phyloP scores from a whole-genome alignment of 2,329 filamentous ascomycete species.

The Fonsecaea monophora region DNA sequence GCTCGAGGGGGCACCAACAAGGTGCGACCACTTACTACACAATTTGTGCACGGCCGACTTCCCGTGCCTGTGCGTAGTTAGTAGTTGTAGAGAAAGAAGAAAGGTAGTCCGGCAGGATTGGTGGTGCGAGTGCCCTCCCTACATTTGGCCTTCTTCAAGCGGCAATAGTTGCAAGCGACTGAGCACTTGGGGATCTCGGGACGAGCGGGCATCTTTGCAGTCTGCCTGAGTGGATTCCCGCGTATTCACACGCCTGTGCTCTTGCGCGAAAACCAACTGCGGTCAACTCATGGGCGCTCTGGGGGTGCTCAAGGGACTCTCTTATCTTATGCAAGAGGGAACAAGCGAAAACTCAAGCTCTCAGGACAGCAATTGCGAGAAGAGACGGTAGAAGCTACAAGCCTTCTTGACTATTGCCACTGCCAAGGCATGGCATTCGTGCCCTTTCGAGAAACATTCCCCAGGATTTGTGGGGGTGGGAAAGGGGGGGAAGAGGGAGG shows the following conservation, averaged over 20 bases:
- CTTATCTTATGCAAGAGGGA: not conserved
- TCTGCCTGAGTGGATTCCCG: not conserved
- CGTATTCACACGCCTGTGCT: not conserved
- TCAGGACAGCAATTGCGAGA: too few relatives aligned
- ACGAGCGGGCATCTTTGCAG: not conserved
- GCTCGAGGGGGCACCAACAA: not conserved
- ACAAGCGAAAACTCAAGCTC: too few relatives aligned
- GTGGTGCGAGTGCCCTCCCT: not conserved
- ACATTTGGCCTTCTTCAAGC: conserved; percentile 7
- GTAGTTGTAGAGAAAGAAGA: not conserved
- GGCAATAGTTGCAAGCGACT: not conserved
- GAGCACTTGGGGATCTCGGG: not conserved
- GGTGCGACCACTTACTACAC: not conserved
- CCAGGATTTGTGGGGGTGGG: too few relatives aligned
- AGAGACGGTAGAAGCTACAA: too few relatives aligned
- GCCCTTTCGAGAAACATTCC: too few relatives aligned
- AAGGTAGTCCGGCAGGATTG: not conserved
- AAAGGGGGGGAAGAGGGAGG: too few relatives aligned
- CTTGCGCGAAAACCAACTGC: not conserved
- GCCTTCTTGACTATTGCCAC: too few relatives aligned
- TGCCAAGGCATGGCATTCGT: too few relatives aligned
- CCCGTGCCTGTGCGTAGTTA: not conserved
- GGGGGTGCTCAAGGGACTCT: not conserved
- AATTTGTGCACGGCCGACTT: conserved; percentile 3
- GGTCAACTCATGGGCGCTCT: not conserved